Base-by-base conservation (phyloP, 306 rosid genomes). In the Vigna nakashimae region DNA sequence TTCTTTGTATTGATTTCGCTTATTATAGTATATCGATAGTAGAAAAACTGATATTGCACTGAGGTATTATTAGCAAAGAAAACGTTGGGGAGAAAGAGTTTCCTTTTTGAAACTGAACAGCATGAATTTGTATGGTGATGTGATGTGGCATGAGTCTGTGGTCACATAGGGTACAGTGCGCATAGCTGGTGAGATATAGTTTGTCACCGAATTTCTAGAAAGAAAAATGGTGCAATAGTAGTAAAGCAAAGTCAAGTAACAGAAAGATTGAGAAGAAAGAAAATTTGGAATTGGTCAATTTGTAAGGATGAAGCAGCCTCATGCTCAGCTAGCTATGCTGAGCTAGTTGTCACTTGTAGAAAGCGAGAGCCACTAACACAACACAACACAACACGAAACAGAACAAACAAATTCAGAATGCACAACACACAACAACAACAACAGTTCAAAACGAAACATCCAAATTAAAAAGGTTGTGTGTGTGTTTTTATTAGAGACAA, bases 221-320 rank as follows among this genome's bases (percentile, higher is more conserved):
- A 42, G 42, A 79, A 70, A 57, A 66, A 80, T 79, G 82, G 2
- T 30, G 64, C 42, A 65, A 59, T 40, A 53, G 69, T 18, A 14
- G 15, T 18, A 59, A 45, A 45, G 16, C 1, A 45, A 45, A 28
- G 28, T 46, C 7, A 36, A 1, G n/a, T 8, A 2, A 34, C 16
- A 75, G 69, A 49, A 55, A 43, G 71, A 73, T 59, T 45, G 45
- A 20, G 52, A 17, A 5, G 65, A 46, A 59, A 36, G 18, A 73
- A 73, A 59, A 69, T 67, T 73, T 59, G 83, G 82, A 78, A 73
- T 73, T 26, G 80, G 83, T 83, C 80, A 83, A 78, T 83, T 77
- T 78, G 64, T 59, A 71, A 55, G 65, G 73, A 73, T 65, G 36
- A 42, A 65, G 59, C 20, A 68, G 40, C 28, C 18, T 17, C 58